These are phyloP conservation scores for Endogone sp. DNA, from an alignment of 192 early-diverging fungal species.

Conservation along the genomic window DNA sequence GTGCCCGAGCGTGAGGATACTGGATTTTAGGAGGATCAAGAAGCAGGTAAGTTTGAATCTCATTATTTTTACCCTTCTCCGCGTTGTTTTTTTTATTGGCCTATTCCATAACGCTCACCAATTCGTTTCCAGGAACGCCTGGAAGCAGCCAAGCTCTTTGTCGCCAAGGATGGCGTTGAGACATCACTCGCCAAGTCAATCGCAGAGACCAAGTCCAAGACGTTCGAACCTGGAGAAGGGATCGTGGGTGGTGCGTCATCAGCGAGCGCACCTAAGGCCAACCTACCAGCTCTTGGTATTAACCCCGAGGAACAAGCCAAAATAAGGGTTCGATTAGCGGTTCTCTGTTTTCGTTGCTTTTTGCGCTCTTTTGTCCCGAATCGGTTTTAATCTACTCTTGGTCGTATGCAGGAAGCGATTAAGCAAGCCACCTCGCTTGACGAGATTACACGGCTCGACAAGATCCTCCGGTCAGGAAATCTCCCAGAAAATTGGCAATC, in stretches of 20 bases:
- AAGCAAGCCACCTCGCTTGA: conserved; percentile 71
- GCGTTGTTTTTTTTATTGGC: conserved; percentile 10
- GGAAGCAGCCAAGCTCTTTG: conserved; percentile 79
- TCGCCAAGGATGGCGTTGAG: conserved; percentile 52
- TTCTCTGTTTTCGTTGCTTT: background rate
- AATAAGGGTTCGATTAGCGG: conserved; percentile 39
- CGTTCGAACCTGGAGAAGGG: conserved; percentile 86
- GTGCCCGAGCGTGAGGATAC: conserved; percentile 67
- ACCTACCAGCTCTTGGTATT: conserved; percentile 51
- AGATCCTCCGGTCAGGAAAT: conserved; percentile 56
- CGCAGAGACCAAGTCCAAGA: conserved; percentile 65
- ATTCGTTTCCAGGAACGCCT: conserved; percentile 73
- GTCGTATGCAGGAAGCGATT: conserved; percentile 56
- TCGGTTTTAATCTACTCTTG: no score
- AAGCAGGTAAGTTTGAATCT: conserved; percentile 45
- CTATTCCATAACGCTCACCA: background rate
- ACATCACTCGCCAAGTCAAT: conserved; percentile 63
- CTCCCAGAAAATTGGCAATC: conserved; percentile 26
- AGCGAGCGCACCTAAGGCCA: conserved; percentile 42
- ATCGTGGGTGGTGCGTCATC: conserved; percentile 17
- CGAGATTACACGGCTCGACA: conserved; percentile 69
- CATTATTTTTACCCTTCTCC: background rate
- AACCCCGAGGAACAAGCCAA: conserved; percentile 64
- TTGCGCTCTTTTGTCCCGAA: no score
- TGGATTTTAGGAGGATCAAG: conserved; percentile 83